phyloP scores from a whole-genome alignment of 495 filamentous ascomycete genomes.

The Tuber magnatum region DNA sequence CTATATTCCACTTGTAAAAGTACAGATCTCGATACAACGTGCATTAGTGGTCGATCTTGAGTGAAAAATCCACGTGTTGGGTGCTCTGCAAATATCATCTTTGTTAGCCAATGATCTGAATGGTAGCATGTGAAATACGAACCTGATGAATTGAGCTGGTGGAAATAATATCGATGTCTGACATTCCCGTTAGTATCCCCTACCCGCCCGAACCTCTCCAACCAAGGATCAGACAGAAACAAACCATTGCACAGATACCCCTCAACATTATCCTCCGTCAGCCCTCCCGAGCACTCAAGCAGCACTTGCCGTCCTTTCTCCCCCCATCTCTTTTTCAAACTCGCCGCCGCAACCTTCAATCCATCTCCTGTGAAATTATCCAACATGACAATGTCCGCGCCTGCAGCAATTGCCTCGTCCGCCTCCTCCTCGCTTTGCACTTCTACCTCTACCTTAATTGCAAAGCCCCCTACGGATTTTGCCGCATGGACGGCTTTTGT shows the following conservation, averaged over 20 bases:
- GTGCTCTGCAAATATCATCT: constrained; percentile 48
- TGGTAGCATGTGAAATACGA: background rate
- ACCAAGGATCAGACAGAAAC: constrained; percentile 27
- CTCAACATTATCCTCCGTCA: constrained; percentile 77
- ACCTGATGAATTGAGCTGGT: constrained; percentile 94
- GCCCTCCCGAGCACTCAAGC: constrained; percentile 84
- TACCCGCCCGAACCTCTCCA: background rate
- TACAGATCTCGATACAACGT: background rate
- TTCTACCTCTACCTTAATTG: constrained; percentile 92
- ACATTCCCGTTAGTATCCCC: constrained; percentile 5
- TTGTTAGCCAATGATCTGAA: constrained; percentile 19
- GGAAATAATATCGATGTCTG: constrained; percentile 87
- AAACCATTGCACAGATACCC: constrained; percentile 66
- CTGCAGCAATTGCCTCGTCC: constrained; percentile 79
- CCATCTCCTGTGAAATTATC: constrained; percentile 83
- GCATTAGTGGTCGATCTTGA: constrained; percentile 64
- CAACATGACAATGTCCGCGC: constrained; percentile 93
- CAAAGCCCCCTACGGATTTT: constrained; percentile 76
- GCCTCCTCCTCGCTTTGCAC: constrained; percentile 80
- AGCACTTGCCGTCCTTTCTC: constrained; percentile 58
- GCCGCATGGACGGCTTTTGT: constrained; percentile 74
- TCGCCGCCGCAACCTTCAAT: constrained; percentile 60
- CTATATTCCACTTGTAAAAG: background rate
- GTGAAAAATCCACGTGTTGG: constrained; percentile 84
- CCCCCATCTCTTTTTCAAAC: constrained; percentile 69